A percentile compares a stretch with the other conserved stretches of the same genome.
These are phyloP conservation scores for Nephelium lappaceum DNA, from an alignment of 345 rosid genomes.

Conservation along the genomic window DNA sequence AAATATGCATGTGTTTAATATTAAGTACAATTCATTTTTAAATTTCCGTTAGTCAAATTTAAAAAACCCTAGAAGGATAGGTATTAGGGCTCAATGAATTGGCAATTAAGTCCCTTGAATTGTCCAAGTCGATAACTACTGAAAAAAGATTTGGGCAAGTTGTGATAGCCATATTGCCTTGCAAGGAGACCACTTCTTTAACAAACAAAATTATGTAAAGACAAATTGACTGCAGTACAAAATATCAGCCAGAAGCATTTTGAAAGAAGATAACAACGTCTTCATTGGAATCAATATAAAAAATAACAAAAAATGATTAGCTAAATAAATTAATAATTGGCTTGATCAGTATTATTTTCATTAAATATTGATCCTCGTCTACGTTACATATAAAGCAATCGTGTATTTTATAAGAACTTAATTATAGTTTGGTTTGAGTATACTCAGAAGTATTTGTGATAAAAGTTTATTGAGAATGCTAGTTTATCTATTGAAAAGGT, in stretches of 20 bases:
- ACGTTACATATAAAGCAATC: not conserved
- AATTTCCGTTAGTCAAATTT: not conserved
- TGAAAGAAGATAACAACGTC: too few relatives aligned
- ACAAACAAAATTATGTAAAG: not conserved
- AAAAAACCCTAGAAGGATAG: not conserved
- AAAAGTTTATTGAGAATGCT: too few relatives aligned
- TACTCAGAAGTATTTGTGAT: too few relatives aligned
- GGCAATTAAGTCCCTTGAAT: conserved; percentile 1
- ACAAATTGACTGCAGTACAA: not conserved
- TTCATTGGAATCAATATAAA: too few relatives aligned
- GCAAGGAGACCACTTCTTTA: not conserved
- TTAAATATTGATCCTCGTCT: too few relatives aligned
- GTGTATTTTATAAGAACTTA: not conserved
- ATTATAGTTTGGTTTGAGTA: not conserved
- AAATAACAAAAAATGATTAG: too few relatives aligned
- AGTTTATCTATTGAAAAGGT: not conserved
- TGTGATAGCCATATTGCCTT: not conserved
- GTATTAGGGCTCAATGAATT: too few relatives aligned
- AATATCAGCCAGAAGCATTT: too few relatives aligned
- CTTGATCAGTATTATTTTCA: too few relatives aligned
- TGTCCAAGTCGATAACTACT: not conserved
- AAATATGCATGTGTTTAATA: not conserved
- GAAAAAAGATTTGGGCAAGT: not conserved
- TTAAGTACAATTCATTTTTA: not conserved
- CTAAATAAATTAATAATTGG: too few relatives aligned